Base-by-base conservation (phyloP, 192 early-diverging fungal species). In the Coemansia sp. region DNA sequence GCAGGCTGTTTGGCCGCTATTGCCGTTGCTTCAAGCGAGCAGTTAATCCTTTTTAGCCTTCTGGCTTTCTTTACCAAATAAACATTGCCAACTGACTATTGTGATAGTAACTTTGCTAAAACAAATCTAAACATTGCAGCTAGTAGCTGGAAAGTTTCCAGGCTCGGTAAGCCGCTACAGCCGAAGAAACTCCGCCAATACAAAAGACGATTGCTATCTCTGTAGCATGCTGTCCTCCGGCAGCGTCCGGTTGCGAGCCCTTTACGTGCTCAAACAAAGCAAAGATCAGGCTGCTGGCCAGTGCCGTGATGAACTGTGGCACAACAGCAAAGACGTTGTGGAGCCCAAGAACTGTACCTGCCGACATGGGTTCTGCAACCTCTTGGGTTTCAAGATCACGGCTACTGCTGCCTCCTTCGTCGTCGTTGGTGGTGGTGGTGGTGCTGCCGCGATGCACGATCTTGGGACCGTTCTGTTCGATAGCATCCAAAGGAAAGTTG, bases 311-410 rank as follows among this genome's bases (percentile, higher is more conserved):
- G 72, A 99, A 94, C 76, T 99, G 97, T 12, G 97, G 97, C 44
- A 96, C 68, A 4, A 95, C 93, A 61, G 96, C 91, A 72, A 94
- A 97, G 70, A 98, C 91, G 75, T 99, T 99, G 81, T 96, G 94
- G n/a, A 98, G 92, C 2, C 95, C 97, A 41, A 97, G 81, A 15
- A 95, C 87, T 49, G 93, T 86, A 20, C 92, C 92, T 0, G 91
- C 87, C 12, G 91, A 90, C 12, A 85, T 53, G 24, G 51, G 24
- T 53, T 53, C 24, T 16, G 23, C 46, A 24, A 45, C 4, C 3
- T 23, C 41, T 44, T 62, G 36, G 39, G 8, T 46, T 38, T 41
- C 20, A 5, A 46, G 44, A 10, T 4, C 34, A 21, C 24, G 48
- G 51, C 26, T 39, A 48, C 18, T 1, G 48, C 2, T 38, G n/a